phyloP scores from a whole-genome alignment of 345 rosid genomes.

The Orychophragmus violaceus region DNA sequence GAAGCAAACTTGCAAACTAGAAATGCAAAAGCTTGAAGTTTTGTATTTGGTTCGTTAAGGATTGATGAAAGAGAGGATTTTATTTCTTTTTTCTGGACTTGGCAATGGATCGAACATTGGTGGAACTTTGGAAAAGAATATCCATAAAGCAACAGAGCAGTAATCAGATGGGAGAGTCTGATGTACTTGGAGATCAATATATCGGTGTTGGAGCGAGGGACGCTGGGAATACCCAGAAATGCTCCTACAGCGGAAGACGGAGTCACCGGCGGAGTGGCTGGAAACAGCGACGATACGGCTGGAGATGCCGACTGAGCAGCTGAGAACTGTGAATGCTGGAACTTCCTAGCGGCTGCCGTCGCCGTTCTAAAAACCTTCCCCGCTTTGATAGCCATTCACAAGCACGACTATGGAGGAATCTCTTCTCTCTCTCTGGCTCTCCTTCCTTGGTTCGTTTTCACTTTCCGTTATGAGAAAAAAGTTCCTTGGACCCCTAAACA shows the following conservation, averaged over 20 bases:
- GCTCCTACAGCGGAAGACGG: constrained; percentile 26
- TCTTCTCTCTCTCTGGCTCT: too few relatives aligned
- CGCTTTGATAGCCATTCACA: constrained; percentile 25
- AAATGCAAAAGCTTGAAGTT: background rate
- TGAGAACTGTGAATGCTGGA: too few relatives aligned
- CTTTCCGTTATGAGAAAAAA: too few relatives aligned
- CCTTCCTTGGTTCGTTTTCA: too few relatives aligned
- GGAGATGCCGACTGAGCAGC: background rate
- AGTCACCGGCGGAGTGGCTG: background rate
- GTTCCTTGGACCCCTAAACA: too few relatives aligned
- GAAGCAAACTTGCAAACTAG: background rate
- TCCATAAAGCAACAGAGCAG: constrained; percentile 89
- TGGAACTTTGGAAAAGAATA: background rate
- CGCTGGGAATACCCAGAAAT: constrained; percentile 19
- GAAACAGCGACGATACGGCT: background rate
- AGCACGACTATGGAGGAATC: too few relatives aligned
- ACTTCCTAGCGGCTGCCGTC: constrained; percentile 21
- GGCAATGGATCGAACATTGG: background rate
- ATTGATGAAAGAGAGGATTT: background rate
- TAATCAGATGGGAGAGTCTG: constrained; percentile 43
- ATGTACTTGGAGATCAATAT: constrained; percentile 24
- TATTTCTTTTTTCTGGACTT: background rate
- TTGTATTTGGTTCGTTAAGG: background rate
- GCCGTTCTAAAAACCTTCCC: constrained; percentile 28
- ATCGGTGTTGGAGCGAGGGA: constrained; percentile 15